phyloP scores from a whole-genome alignment of 2,329 filamentous ascomycete species.

The Bretziella fagacearum region DNA sequence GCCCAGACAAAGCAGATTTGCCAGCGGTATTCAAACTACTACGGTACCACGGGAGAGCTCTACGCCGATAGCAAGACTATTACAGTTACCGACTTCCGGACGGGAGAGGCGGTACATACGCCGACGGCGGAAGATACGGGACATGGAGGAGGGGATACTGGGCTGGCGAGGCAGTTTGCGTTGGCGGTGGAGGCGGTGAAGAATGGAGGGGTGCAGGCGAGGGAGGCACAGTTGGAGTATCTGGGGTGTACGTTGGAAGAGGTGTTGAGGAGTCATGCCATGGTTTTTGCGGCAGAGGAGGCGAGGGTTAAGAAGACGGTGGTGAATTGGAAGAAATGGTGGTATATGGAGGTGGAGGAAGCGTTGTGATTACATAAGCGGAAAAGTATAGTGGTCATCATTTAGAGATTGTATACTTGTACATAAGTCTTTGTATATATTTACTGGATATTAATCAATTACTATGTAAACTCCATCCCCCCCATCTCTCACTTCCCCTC shows the following conservation, averaged over 20 bases:
- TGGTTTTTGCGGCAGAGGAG: slow-evolving; percentile 89
- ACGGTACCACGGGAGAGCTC: slow-evolving; percentile 74
- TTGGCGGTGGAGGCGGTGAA: slow-evolving; percentile 66
- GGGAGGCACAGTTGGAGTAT: slow-evolving; percentile 54
- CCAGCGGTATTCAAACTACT: slow-evolving; percentile 67
- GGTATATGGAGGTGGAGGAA: slow-evolving; percentile 29
- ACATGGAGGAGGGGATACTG: slow-evolving; percentile 26
- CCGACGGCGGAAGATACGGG: slow-evolving; percentile 24
- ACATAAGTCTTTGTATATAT: not conserved
- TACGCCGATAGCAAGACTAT: slow-evolving; percentile 58
- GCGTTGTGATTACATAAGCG: slow-evolving; percentile 8
- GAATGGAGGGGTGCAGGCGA: slow-evolving; percentile 46
- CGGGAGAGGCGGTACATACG: slow-evolving; percentile 25
- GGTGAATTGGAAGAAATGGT: slow-evolving; percentile 63
- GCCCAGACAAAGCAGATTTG: slow-evolving; percentile 79
- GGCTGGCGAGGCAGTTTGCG: slow-evolving; percentile 68
- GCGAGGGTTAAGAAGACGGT: slow-evolving; percentile 54
- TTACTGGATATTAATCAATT: not conserved
- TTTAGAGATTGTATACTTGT: not conserved
- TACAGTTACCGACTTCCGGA: slow-evolving; percentile 32
- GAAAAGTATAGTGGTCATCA: not conserved
- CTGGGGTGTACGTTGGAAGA: slow-evolving; percentile 78
- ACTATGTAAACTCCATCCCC: not conserved
- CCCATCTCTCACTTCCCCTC: not conserved
- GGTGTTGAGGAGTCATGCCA: slow-evolving; percentile 70